phyloP scores from a whole-genome alignment of 352 stramenopile species.

The Phytopythium delawarense region DNA sequence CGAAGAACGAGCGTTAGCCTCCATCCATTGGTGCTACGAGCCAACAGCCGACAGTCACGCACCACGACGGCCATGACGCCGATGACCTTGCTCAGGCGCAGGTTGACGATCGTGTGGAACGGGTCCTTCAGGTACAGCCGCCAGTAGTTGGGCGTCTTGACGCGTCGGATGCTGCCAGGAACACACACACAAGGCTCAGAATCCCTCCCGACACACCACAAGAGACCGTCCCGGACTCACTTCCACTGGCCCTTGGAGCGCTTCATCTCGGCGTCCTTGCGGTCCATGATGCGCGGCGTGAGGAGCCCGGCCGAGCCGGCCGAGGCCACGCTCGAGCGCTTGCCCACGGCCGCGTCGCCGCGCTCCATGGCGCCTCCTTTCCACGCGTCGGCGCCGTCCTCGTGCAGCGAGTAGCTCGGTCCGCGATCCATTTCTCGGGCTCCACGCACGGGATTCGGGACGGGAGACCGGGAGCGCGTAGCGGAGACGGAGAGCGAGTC shows the following conservation, averaged over 20 bases:
- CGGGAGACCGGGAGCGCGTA: background rate
- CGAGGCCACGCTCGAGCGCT: conserved; percentile 20
- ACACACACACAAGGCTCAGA: background rate
- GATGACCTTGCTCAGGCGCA: conserved; percentile 78
- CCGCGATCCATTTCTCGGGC: conserved; percentile 30
- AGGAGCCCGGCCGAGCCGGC: conserved; percentile 8
- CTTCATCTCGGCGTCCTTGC: conserved; percentile 54
- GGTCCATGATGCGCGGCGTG: conserved; percentile 71
- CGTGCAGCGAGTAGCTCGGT: conserved; percentile 45
- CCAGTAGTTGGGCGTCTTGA: conserved; percentile 79
- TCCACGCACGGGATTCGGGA: background rate
- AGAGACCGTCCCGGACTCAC: no score
- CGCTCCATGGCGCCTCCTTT: conserved; percentile 13
- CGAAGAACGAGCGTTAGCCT: no score
- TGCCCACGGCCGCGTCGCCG: conserved; percentile 11
- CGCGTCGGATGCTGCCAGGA: conserved; percentile 54
- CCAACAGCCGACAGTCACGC: conserved; percentile 2
- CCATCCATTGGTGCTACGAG: no score
- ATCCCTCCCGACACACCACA: no score
- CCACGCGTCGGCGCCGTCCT: conserved; percentile 17
- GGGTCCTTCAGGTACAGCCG: conserved; percentile 81
- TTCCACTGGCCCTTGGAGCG: conserved; percentile 79
- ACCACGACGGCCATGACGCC: conserved; percentile 31
- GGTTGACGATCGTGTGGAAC: conserved; percentile 82
- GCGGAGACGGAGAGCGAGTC: background rate